Conservation (phyloP, 108 stramenopile genomes). For the Nannochloropsis salina region DNA sequence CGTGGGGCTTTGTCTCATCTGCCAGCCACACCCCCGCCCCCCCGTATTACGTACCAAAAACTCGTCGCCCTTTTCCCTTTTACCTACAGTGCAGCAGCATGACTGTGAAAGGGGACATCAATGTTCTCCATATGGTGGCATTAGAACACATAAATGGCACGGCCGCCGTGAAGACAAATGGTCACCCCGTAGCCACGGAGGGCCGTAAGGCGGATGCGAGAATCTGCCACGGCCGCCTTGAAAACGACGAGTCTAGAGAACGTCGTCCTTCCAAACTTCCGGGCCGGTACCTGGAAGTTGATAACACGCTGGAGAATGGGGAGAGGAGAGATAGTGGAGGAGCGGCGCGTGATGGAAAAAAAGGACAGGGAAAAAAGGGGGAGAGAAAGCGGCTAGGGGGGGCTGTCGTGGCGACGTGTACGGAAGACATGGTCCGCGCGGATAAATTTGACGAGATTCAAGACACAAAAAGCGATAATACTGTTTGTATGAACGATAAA, state of each 20-base stretch:
- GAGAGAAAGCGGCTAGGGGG: neutral
- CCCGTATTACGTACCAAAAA: no score
- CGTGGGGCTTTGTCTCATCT: no score
- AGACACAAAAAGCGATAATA: neutral
- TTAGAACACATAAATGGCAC: no score
- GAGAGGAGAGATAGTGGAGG: neutral
- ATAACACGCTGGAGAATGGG: neutral
- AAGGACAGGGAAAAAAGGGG: neutral
- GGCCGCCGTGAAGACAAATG: no score
- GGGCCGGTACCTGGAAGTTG: neutral
- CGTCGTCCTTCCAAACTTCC: neutral
- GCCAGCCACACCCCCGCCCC: no score
- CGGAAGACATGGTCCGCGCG: neutral
- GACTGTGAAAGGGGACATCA: no score
- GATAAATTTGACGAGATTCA: neutral
- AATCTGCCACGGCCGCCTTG: no score
- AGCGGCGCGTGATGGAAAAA: neutral
- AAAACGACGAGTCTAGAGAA: neutral
- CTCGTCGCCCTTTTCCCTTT: no score
- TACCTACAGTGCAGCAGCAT: no score
- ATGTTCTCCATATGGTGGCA: no score
- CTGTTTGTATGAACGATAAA: neutral
- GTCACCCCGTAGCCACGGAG: no score
- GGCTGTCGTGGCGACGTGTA: neutral
- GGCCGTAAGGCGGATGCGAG: no score